Evolutionary conservation across 1,139 yeast genomes (phyloP), one percentile per base, ranked within the genome.

Genomic region (Tardiomyces digboiensis): DNA sequence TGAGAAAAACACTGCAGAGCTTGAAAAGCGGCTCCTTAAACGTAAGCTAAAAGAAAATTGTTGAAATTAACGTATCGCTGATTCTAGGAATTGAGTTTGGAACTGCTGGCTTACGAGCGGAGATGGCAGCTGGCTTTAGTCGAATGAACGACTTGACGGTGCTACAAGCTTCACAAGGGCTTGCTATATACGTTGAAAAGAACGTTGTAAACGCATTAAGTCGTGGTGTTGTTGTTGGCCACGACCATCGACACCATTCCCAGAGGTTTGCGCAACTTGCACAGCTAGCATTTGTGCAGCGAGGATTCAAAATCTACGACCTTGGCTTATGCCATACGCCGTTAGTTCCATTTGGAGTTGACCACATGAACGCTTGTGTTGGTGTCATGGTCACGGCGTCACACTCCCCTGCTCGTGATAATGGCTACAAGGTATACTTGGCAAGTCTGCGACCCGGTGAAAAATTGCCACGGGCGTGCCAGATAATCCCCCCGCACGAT

Each of bases 341-440:
- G 0, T 63, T 87, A 61, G 97, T 91, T 1, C 97, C 98, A 1
- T 89, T 84, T 64, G 79, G 85, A 0, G 82, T 91, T 22, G 86
- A 83, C 52, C 58, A 68, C 36, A 71, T 67, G 46, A 54, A 65
- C 0, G 88, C 95, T 0, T 68, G 80, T 0, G 87, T 81, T 42
- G 98, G 97, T 29, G 84, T 91, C 1, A 91, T 91, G 97, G 78
- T 91, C 40, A 91, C 98, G 0, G 97, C 98, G 0, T 85, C 95
- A 44, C 98, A 91, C 62, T 91, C 91, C 58, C 97, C 97, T 0
- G 93, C 91, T 13, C 70, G 72, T 51, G 97, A 89, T 60, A 91
- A 91, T 58, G 98, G 98, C 0, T 91, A 87, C 66, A 91, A 91
- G 59, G 97, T 91, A 0, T 89, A 91, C 66, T 87, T 93, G 76